Evolutionary conservation across 495 filamentous ascomycete genomes (phyloP).

Genomic region (Podospora pseudopauciseta): DNA sequence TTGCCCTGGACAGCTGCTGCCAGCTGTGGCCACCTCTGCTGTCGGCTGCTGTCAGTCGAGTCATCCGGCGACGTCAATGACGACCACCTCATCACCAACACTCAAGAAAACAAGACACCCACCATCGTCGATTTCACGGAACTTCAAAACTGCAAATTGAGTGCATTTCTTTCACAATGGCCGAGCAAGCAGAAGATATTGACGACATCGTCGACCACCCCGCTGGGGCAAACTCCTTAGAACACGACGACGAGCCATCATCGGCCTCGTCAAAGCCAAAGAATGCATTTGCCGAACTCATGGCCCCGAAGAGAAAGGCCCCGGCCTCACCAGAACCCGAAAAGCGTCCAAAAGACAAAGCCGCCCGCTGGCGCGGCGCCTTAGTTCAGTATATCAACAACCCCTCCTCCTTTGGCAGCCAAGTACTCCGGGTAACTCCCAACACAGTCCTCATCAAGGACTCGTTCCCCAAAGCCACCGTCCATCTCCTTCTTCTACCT

Average conservation of each 20-base stretch:
- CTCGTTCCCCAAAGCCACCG: conserved; percentile 74
- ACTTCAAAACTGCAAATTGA: neutral
- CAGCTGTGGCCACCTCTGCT: neutral
- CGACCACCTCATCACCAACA: neutral
- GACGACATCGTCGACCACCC: conserved; percentile 9
- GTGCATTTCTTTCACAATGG: conserved; percentile 12
- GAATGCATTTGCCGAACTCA: conserved; percentile 59
- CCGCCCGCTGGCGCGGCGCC: conserved; percentile 51
- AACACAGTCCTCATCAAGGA: conserved; percentile 81
- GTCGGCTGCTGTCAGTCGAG: neutral
- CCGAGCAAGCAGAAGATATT: conserved; percentile 21
- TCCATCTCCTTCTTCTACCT: conserved; percentile 85
- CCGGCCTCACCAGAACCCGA: conserved; percentile 21
- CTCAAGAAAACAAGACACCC: neutral
- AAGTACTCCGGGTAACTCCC: conserved; percentile 65
- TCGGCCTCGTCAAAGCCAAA: conserved; percentile 5
- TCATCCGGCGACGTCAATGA: neutral
- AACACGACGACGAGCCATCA: neutral
- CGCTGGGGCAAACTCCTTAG: neutral
- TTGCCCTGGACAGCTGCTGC: neutral
- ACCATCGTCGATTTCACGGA: neutral
- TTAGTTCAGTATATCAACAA: conserved; percentile 69
- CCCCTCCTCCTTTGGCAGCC: conserved; percentile 59
- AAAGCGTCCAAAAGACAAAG: conserved; percentile 11
- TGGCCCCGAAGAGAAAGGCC: conserved; percentile 55